Percentiles rank a stretch among this genome's conserved stretches.
Evolutionary conservation across 495 filamentous ascomycete species (phyloP).

Genomic region (Friedmanniomyces endolithicus): DNA sequence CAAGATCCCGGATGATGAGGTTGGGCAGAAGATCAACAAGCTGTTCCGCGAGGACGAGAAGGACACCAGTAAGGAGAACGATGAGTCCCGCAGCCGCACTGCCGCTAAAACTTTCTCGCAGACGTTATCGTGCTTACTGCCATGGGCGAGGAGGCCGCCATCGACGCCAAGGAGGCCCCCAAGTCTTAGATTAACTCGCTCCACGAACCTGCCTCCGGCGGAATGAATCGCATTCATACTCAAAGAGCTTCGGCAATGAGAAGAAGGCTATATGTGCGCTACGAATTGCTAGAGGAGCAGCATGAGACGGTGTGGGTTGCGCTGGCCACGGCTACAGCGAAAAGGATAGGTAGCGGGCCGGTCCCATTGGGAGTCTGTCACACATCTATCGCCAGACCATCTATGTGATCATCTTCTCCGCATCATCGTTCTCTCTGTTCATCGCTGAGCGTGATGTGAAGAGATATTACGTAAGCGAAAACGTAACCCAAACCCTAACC

Average conservation of each 20-base stretch:
- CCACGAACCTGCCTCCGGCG: background rate
- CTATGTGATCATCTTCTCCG: background rate
- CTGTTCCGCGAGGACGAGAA: slow-evolving; percentile 64
- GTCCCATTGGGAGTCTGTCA: background rate
- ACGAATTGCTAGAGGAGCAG: background rate
- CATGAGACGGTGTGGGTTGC: background rate
- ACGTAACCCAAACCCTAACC: too few relatives aligned
- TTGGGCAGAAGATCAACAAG: slow-evolving; percentile 67
- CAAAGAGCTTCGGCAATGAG: background rate
- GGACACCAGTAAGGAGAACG: slow-evolving; percentile 61
- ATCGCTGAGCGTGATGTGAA: too few relatives aligned
- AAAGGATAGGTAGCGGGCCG: background rate
- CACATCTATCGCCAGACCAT: background rate
- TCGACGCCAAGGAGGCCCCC: slow-evolving; percentile 87
- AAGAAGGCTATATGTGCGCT: background rate
- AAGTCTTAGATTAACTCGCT: slow-evolving; percentile 14
- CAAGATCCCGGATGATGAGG: slow-evolving; percentile 78
- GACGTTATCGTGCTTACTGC: slow-evolving; percentile 83
- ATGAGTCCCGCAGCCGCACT: background rate
- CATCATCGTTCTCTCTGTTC: too few relatives aligned
- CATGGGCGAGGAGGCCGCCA: slow-evolving; percentile 88
- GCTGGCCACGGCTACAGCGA: slow-evolving; percentile 4
- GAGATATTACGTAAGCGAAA: too few relatives aligned
- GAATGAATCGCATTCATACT: background rate
- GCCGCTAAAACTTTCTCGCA: slow-evolving; percentile 24